A percentile compares a stretch with the other conserved stretches of the same genome.
Conservation (phyloP, 192 early-diverging fungal species). For the Chytriomyces hyalinus region DNA sequence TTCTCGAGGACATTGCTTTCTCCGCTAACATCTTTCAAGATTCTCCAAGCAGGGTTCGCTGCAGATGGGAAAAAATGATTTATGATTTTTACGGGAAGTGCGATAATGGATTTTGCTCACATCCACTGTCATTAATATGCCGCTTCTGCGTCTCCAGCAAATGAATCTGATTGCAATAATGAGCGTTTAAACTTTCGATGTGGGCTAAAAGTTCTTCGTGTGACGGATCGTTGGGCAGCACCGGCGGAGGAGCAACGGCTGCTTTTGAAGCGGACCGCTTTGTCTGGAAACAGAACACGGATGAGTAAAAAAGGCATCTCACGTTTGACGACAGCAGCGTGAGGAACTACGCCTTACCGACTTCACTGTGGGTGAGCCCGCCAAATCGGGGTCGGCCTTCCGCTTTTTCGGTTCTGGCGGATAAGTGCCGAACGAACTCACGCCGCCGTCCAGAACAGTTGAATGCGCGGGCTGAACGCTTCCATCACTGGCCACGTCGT, state of each 20-base stretch:
- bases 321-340: not conserved
- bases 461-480: slow-evolving; percentile 18
- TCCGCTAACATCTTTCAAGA: too few relatives aligned
- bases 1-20: not conserved
- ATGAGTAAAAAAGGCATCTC: too few relatives aligned
- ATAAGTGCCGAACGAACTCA: not conserved
- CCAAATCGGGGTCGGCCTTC: not conserved
- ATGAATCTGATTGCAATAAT: slow-evolving; percentile 6
- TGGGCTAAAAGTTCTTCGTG: slow-evolving; percentile 10
- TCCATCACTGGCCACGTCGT: slow-evolving; percentile 13
- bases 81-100: too few relatives aligned
- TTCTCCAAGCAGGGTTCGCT: too few relatives aligned
- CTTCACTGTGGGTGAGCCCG: too few relatives aligned
- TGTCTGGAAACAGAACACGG: too few relatives aligned
- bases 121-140: not conserved
- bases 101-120: not conserved
- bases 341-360: not conserved
- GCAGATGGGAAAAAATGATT: too few relatives aligned
- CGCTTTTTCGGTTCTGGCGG: not conserved
- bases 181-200: slow-evolving; percentile 6
- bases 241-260: too few relatives aligned
- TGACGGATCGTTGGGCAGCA: too few relatives aligned
- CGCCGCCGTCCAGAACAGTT: slow-evolving; percentile 13
- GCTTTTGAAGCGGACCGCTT: too few relatives aligned
- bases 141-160: not conserved